phyloP scores from a whole-genome alignment of 345 rosid genomes.

The Eucalyptus marginata region DNA sequence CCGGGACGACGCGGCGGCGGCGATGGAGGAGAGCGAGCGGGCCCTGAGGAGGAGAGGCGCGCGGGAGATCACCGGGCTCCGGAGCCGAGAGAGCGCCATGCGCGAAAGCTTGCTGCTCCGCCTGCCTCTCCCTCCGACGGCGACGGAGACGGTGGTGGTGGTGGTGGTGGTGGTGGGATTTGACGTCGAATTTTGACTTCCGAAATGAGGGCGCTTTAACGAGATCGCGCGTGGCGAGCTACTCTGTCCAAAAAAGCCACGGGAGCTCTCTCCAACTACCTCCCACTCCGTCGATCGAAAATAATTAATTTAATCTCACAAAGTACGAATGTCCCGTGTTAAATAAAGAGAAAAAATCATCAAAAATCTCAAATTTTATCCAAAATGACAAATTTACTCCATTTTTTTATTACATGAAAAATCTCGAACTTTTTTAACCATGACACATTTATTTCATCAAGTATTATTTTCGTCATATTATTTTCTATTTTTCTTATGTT shows the following conservation, averaged over 20 bases:
- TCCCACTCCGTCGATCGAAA: neutral
- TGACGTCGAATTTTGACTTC: neutral
- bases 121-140: neutral
- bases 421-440: rapidly evolving
- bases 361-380: rapidly evolving
- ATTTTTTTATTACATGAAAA: no score
- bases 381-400: no score
- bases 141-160: neutral
- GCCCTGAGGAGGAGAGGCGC: slow-evolving; percentile 49
- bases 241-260: neutral
- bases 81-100: slow-evolving; percentile 89
- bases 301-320: neutral
- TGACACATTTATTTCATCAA: no score
- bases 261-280: neutral
- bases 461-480: rapidly evolving
- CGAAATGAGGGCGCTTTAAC: neutral
- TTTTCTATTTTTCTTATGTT: no score
- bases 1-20: slow-evolving; percentile 17
- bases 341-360: neutral
- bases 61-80: slow-evolving; percentile 50
- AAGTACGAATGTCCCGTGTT: neutral
- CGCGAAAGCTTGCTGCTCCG: neutral
- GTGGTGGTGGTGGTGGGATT: neutral
- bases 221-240: neutral
- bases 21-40: slow-evolving; percentile 41